A percentile compares a stretch with the other conserved stretches of the same genome.
phyloP scores from a whole-genome alignment of 208 protist species.

The Acanthamoeba sp. region DNA sequence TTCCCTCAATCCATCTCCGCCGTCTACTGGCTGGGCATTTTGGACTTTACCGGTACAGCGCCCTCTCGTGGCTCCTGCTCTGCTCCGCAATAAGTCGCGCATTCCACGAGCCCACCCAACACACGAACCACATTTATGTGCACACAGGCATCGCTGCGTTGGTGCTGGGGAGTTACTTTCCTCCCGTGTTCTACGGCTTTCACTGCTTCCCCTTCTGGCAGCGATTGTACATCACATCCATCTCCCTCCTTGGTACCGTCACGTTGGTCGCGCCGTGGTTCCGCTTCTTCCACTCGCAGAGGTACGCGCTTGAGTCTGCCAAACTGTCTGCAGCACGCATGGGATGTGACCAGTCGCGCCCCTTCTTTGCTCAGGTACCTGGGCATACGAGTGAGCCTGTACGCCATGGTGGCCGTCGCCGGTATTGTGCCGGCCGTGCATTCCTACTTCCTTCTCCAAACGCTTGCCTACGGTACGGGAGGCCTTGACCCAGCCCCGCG shows the following conservation, averaged over 20 bases:
- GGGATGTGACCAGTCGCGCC: no score
- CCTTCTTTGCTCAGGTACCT: no score
- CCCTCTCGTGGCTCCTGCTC: no score
- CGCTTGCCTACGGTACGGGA: neutral
- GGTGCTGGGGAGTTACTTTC: constrained; percentile 35
- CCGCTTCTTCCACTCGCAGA: constrained; percentile 23
- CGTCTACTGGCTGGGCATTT: constrained; percentile 23
- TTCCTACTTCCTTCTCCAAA: constrained; percentile 2
- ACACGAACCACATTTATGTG: neutral
- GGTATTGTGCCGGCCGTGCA: neutral
- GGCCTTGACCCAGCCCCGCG: no score
- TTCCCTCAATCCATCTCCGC: neutral
- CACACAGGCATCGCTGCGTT: neutral
- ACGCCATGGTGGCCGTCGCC: constrained; percentile 24
- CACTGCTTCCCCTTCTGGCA: constrained; percentile 58
- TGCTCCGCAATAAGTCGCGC: no score
- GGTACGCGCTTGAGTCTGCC: no score
- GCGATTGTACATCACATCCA: constrained; percentile 4
- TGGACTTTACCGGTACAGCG: constrained; percentile 2
- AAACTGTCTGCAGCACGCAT: no score
- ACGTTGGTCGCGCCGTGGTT: constrained; percentile 30
- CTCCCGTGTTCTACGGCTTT: constrained; percentile 35
- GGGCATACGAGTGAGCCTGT: neutral
- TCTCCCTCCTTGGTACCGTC: constrained; percentile 32
- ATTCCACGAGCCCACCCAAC: neutral